phyloP scores from a whole-genome alignment of 352 stramenopile genomes.

The Pythium rhizo-oryzae region DNA sequence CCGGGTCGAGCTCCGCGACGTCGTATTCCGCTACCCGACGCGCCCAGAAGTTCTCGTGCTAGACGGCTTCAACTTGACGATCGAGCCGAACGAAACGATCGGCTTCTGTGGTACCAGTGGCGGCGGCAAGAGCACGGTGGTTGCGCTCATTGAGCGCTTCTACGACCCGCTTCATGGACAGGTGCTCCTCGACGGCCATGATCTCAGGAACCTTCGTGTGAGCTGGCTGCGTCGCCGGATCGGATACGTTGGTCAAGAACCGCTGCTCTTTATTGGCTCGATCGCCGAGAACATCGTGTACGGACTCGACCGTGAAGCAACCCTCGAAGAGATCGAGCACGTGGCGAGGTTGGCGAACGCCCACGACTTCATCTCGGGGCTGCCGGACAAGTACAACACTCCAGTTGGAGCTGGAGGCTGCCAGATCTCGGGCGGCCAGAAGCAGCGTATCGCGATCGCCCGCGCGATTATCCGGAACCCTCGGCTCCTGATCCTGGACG shows the following conservation, averaged over 20 bases:
- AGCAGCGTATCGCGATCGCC: constrained; percentile 91
- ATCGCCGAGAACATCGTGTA: constrained; percentile 74
- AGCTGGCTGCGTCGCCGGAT: constrained; percentile 58
- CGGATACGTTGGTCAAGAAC: constrained; percentile 49
- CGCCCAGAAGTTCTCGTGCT: constrained; percentile 72
- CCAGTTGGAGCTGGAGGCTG: constrained; percentile 92
- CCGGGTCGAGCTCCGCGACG: constrained; percentile 56
- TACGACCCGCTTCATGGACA: constrained; percentile 57
- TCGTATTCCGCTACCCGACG: constrained; percentile 79
- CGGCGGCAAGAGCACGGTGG: constrained; percentile 30
- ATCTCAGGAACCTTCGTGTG: constrained; percentile 74
- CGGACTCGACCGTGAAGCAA: constrained; percentile 40
- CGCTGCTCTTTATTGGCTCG: constrained; percentile 56
- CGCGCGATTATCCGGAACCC: constrained; percentile 90
- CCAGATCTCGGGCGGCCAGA: constrained; percentile 67
- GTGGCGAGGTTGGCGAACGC: constrained; percentile 93
- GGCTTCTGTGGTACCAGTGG: constrained; percentile 36
- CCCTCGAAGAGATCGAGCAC: constrained; percentile 71
- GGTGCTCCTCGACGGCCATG: constrained; percentile 77
- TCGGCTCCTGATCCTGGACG: constrained; percentile 89
- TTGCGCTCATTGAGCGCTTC: constrained; percentile 57
- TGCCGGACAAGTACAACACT: constrained; percentile 92
- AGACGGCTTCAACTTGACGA: constrained; percentile 77
- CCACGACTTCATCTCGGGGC: constrained; percentile 89
- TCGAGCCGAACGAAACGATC: constrained; percentile 63